A percentile compares a stretch with the other conserved stretches of the same genome.
Conservation (phyloP, 306 rosid genomes). For the Amphicarpaea edgeworthii region DNA sequence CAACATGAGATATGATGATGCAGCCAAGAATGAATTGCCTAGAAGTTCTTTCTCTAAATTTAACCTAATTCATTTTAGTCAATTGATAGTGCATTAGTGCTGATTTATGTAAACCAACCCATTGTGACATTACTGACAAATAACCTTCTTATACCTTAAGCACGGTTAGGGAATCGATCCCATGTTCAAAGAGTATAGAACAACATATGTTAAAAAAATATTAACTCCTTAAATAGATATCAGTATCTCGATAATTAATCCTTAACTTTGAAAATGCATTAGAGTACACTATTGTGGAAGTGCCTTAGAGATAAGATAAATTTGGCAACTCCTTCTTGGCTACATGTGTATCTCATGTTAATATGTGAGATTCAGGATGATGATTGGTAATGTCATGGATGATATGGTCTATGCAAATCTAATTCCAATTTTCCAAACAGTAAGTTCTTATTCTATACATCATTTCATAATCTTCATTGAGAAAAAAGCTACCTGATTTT, state of each 20-base stretch:
- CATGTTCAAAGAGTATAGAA: no score
- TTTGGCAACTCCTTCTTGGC: slow-evolving; percentile 54
- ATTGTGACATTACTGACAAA: no score
- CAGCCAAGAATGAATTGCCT: slow-evolving; percentile 75
- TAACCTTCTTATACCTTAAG: no score
- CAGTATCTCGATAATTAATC: no score
- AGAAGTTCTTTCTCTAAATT: slow-evolving; percentile 11
- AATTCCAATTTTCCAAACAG: not conserved
- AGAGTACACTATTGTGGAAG: not conserved
- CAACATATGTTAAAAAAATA: no score
- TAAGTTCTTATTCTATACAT: not conserved
- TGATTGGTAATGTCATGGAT: not conserved
- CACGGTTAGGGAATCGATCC: no score
- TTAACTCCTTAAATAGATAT: no score
- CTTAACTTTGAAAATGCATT: not conserved
- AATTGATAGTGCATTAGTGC: not conserved
- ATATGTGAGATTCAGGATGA: slow-evolving; percentile 47
- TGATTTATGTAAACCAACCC: no score
- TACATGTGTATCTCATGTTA: slow-evolving; percentile 51
- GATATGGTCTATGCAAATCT: not conserved
- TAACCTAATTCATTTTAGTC: not conserved
- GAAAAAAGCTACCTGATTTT: not conserved
- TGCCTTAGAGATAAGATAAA: not conserved
- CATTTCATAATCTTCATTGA: not conserved
- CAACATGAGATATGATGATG: slow-evolving; percentile 47